These are phyloP conservation scores for Kodamaea anthophila DNA, from an alignment of 1,139 yeast genomes.

Conservation along the genomic window DNA sequence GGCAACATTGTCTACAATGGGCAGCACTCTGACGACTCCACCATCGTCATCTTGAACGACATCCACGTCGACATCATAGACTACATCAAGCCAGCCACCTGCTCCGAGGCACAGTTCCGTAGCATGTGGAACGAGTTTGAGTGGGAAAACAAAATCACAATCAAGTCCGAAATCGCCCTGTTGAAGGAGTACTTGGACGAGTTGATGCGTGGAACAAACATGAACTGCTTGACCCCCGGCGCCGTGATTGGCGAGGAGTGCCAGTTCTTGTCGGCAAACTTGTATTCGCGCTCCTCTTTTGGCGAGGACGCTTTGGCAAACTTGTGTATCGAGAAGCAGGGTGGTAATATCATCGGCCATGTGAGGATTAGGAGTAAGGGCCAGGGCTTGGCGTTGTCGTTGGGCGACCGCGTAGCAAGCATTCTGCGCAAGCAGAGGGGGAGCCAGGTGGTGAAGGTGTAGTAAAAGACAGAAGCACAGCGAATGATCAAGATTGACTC, in stretches of 20 bases:
- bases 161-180: constrained; percentile 63
- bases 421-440: constrained; percentile 52
- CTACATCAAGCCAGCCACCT: constrained; percentile 89
- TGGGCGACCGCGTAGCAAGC: constrained; percentile 90
- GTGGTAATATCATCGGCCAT: constrained; percentile 84
- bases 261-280: constrained; percentile 88
- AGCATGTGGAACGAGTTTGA: constrained; percentile 99
- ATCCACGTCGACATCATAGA: constrained; percentile 97
- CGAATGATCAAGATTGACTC: no score
- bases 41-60: constrained; percentile 88
- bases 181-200: constrained; percentile 76
- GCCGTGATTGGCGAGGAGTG: constrained; percentile 84
- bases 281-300: constrained; percentile 88
- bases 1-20: constrained; percentile 98
- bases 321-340: constrained; percentile 81
- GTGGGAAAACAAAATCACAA: constrained; percentile 98
- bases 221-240: constrained; percentile 90
- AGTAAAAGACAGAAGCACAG: no score
- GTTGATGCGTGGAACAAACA: constrained; percentile 79
- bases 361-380: constrained; percentile 97
- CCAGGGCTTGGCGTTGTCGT: constrained; percentile 90
- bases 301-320: constrained; percentile 98
- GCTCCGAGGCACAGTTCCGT: constrained; percentile 87
- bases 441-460: constrained; percentile 12
- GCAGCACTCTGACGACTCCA: constrained; percentile 84